Percentiles rank a stretch among this genome's conserved stretches.
These are phyloP conservation scores for Achaetomium macrosporum DNA, from an alignment of 2,329 filamentous ascomycete genomes.

Conservation along the genomic window DNA sequence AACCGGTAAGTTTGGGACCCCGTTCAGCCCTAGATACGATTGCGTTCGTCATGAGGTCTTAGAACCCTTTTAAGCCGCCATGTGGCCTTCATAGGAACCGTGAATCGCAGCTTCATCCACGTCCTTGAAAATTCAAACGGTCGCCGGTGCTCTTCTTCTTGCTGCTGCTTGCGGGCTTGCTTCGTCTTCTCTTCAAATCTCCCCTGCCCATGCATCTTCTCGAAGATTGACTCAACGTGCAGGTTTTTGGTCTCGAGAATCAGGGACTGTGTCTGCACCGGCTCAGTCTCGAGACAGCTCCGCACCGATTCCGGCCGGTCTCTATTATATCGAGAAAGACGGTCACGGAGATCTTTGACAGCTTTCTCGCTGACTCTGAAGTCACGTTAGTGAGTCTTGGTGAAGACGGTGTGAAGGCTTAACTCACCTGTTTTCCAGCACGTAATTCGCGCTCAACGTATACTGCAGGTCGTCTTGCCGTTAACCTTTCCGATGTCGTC, in stretches of 20 bases:
- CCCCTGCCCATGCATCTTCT: slow-evolving; percentile 7
- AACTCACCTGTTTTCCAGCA: slow-evolving; percentile 17
- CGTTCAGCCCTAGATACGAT: no score
- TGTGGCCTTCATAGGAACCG: no score
- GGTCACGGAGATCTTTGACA: slow-evolving; percentile 1
- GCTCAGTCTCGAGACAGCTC: slow-evolving; percentile 1
- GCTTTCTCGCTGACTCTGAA: slow-evolving; percentile 4
- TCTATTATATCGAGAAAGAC: background rate
- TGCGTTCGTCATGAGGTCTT: no score
- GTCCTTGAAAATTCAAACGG: no score
- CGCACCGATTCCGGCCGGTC: slow-evolving; percentile 4
- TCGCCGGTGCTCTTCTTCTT: no score
- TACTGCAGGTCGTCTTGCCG: no score
- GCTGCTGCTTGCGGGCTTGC: no score
- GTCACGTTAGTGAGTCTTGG: background rate
- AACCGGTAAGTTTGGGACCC: no score
- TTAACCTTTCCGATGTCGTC: no score
- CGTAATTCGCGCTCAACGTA: no score
- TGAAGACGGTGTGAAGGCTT: background rate
- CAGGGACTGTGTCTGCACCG: slow-evolving; percentile 8
- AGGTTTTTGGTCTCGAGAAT: slow-evolving; percentile 20
- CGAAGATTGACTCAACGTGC: slow-evolving; percentile 17
- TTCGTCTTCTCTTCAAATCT: background rate
- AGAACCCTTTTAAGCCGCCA: no score
- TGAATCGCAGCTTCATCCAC: no score